Base-by-base conservation (phyloP, 2,329 filamentous ascomycete genomes). In the Aspergillus sp. region DNA sequence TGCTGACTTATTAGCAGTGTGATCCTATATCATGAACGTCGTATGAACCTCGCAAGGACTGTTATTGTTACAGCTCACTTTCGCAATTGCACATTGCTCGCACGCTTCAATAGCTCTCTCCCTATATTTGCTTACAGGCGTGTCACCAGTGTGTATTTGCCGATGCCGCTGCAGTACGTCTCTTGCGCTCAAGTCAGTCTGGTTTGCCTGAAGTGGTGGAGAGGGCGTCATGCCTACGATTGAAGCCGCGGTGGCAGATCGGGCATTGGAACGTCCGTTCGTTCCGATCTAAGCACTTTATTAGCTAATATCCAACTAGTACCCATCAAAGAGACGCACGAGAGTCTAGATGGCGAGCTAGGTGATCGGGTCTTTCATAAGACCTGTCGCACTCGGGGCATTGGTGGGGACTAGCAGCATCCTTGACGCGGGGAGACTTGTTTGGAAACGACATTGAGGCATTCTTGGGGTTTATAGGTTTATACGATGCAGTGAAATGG, bases 361-460 rank as follows among this genome's bases (percentile, higher is more conserved):
- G 20, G 8, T 55, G 53, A 24, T 55, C 53, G 8, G 53, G 53
- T 7, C 53, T 41, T 20, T 56, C 53, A n/a, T 51, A 56, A 18
- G 26, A 39, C 45, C 34, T 32, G 47, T 45, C 11, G 30, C 47
- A 56, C 17, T 56, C 39, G 0, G 53, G 53, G 18, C 53, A 56
- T 20, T 56, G 53, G n/a, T 56, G 53, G 15, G 44, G 22, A n/a
- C 45, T 49, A 39, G 17, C 20, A 12, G 53, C n/a, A 8, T 52
- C 18, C 26, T 45, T 55, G 20, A 50, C 17, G 11, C 53, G 53
- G 30, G 53, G 53, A 7, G 47, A 45, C 48, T 51, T 51, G 38
- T 30, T 48, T 39, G 48, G 38, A 18, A 39, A 41, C 1, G 53
- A 49, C 53, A 55, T 55, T 20, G 44, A 39, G 1, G 2, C 44